Conservation (phyloP, 179 eudicot species). For the Silene noctiflora region DNA sequence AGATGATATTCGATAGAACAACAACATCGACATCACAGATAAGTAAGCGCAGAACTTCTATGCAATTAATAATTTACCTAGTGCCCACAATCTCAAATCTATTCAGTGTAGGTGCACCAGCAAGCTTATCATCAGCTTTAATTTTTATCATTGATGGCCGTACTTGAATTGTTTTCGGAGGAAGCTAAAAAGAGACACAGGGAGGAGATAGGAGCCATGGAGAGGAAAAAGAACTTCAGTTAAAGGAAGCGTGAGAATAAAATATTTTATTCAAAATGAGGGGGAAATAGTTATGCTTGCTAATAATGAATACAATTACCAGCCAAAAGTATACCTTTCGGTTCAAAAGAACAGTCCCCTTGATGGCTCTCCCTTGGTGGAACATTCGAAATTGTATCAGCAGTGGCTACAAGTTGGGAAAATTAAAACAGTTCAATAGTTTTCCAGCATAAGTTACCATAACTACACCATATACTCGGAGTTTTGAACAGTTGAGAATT, state of each 20-base stretch:
- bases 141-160: conserved; percentile 86
- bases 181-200: conserved; percentile 28
- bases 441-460: background rate
- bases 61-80: conserved; percentile 42
- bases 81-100: conserved; percentile 66
- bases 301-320: background rate
- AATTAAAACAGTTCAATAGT: conserved; percentile 10
- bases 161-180: conserved; percentile 50
- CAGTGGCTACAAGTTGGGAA: conserved; percentile 55
- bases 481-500: conserved; percentile 12
- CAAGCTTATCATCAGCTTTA: conserved; percentile 34
- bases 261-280: background rate
- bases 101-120: conserved; percentile 34
- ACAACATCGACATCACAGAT: background rate
- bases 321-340: conserved; percentile 44
- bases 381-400: conserved; percentile 83
- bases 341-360: conserved; percentile 86
- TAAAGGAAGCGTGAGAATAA: background rate
- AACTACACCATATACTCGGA: background rate
- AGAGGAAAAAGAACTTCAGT: background rate
- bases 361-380: conserved; percentile 67
- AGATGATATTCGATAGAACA: background rate
- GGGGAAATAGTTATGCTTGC: background rate
- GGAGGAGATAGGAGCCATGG: background rate
- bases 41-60: background rate